Conservation (phyloP, 768 basidiomycete genomes). For the Hortiboletus flavorubellus region DNA sequence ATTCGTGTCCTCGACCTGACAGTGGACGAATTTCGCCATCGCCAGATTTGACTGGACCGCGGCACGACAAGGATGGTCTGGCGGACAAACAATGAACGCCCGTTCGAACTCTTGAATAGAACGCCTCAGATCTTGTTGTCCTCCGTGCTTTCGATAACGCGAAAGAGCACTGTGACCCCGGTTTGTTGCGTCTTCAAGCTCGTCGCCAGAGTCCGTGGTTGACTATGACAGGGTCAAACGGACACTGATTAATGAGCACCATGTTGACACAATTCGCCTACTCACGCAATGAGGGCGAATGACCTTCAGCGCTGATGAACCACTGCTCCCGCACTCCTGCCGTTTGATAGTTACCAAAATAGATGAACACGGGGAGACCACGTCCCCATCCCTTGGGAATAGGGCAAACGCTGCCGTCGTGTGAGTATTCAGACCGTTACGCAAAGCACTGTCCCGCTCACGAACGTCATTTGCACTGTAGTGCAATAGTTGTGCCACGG, state of each 20-base stretch:
- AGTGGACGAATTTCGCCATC: no score
- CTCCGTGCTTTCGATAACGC: neutral
- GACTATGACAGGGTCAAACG: neutral
- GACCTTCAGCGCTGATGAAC: no score
- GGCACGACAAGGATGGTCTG: neutral
- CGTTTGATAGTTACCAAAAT: neutral
- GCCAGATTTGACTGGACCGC: no score
- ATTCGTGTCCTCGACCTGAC: no score
- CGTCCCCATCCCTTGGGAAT: neutral
- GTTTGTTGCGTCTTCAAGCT: neutral
- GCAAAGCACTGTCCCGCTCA: neutral
- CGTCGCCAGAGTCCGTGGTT: neutral
- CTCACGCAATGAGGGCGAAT: neutral
- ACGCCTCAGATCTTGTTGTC: neutral
- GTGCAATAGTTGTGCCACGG: neutral
- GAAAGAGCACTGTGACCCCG: neutral
- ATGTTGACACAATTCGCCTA: neutral
- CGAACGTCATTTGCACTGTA: neutral
- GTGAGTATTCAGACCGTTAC: neutral
- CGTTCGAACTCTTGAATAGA: neutral
- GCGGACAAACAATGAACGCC: neutral
- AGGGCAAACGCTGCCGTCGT: neutral
- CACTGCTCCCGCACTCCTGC: neutral
- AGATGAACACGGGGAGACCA: neutral
- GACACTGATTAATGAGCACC: neutral